phyloP scores from a whole-genome alignment of 2,329 filamentous ascomycete genomes.

The Phoma sp. region DNA sequence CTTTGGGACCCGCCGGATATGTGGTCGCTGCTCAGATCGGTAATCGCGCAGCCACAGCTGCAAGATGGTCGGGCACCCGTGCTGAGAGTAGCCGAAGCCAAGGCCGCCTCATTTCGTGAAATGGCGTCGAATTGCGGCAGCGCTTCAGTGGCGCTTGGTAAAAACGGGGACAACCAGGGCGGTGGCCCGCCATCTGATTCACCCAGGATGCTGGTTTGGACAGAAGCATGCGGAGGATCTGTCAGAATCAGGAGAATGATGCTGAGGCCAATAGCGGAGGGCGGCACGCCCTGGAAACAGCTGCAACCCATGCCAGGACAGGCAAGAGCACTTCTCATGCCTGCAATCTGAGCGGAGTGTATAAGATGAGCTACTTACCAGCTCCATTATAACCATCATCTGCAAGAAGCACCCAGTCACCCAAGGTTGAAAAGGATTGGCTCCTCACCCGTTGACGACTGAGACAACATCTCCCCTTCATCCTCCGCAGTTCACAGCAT shows the following conservation, averaged over 20 bases:
- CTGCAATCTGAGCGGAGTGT: constrained; percentile 32
- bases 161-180: constrained; percentile 27
- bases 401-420: constrained; percentile 39
- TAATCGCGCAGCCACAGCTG: constrained; percentile 36
- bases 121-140: constrained; percentile 22
- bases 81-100: constrained; percentile 21
- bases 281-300: constrained; percentile 37
- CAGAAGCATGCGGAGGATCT: constrained; percentile 28
- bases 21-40: constrained; percentile 35
- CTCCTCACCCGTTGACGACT: constrained; percentile 27
- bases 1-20: constrained; percentile 19
- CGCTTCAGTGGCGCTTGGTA: constrained; percentile 19
- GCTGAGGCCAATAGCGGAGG: constrained; percentile 43
- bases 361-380: constrained; percentile 44
- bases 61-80: constrained; percentile 26
- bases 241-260: constrained; percentile 40
- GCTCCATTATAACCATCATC: constrained; percentile 28
- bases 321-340: constrained; percentile 35
- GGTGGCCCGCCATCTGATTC: constrained; percentile 33
- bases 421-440: constrained; percentile 36
- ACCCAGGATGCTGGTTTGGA: constrained; percentile 33
- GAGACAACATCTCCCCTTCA: constrained; percentile 32
- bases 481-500: constrained; percentile 27
- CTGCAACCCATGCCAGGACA: constrained; percentile 43
- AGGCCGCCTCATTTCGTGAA: constrained; percentile 23